These are phyloP conservation scores for Rostrohypoxylon terebratum DNA, from an alignment of 495 filamentous ascomycete genomes.

Conservation along the genomic window DNA sequence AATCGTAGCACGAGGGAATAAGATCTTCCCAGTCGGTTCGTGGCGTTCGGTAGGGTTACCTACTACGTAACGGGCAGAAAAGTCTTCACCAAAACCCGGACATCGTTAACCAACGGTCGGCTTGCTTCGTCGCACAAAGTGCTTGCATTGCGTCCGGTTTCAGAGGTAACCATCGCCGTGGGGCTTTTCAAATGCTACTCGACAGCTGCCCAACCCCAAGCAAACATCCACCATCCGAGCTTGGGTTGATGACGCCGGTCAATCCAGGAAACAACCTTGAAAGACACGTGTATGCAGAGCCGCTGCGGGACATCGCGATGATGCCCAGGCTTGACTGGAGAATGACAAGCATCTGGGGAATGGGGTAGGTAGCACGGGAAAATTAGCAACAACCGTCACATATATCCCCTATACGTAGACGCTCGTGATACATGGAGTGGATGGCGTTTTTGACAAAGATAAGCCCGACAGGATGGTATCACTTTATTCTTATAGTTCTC, in stretches of 20 bases:
- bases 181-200: conserved; percentile 2
- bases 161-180: conserved; percentile 12
- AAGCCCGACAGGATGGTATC: not conserved
- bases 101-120: conserved; percentile 20
- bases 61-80: conserved; percentile 3
- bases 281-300: conserved; percentile 33
- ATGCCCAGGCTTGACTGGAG: not conserved
- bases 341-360: conserved; percentile 12
- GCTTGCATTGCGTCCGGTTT: conserved; percentile 32
- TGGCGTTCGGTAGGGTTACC: conserved; percentile 26
- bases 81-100: conserved; percentile 7
- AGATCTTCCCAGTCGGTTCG: conserved; percentile 14
- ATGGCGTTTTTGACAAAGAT: conserved; percentile 15
- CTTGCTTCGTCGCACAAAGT: conserved; percentile 33
- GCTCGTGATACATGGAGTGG: conserved; percentile 26
- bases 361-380: conserved; percentile 11
- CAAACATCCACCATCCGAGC: conserved; percentile 21
- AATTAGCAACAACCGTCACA: not conserved
- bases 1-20: conserved; percentile 10
- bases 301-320: conserved; percentile 10
- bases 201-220: conserved; percentile 1
- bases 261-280: conserved; percentile 14
- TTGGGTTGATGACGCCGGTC: conserved; percentile 3
- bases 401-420: conserved; percentile 30
- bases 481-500: not conserved